Evolutionary conservation across 139 green algal genomes (phyloP), one percentile per base, ranked within the genome.

Genomic region (Tetradesmus lagerheimii): DNA sequence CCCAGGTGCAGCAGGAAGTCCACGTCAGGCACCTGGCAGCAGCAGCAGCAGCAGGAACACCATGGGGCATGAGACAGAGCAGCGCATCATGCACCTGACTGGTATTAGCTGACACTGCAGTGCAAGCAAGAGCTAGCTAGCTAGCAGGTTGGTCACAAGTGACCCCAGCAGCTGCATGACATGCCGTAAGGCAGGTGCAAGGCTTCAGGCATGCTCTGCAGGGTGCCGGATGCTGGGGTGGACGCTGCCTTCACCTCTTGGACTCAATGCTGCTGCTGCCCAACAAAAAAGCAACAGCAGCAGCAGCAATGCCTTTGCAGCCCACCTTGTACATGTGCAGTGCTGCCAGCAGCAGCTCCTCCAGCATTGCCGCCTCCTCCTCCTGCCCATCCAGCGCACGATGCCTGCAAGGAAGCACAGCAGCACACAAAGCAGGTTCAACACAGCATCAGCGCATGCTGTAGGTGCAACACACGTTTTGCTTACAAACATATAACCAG

Each of bases 1-100:
- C 91, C 91, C 41, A 92, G 88, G 38, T 93, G 91, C 31, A 93
- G 43, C 38, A 90, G 41, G 57, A 92, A 92, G 38, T 93, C 91
- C 15, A 87, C 88, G 57, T 93, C 91, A n/a, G 88, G 88, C 14
- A 93, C 80, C 79, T 90, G 76, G 20, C 4, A 62, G 38, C 41
- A 31, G 25, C 25, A n/a, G 62, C 23, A 74, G 67, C 67, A 67
- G 38, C 38, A 35, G n/a, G 41, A 41, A 39, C 38, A 85, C 37
- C 39, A 64, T 16, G 5, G 4, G 25, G 79, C 43, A 38, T 16
- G 47, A 14, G 47, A 62, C 47, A 62, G 8, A 62, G 47, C 47
- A 62, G 47, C 20, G 47, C 47, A 62, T 23, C 12, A 62, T 62
- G 47, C 47, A 62, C 8, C 6, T 20, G 12, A 62, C 47, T 23